Percentiles rank a stretch among this genome's conserved stretches.
Conservation (phyloP, 352 stramenopile genomes). For the Saprolegnia diclina region DNA sequence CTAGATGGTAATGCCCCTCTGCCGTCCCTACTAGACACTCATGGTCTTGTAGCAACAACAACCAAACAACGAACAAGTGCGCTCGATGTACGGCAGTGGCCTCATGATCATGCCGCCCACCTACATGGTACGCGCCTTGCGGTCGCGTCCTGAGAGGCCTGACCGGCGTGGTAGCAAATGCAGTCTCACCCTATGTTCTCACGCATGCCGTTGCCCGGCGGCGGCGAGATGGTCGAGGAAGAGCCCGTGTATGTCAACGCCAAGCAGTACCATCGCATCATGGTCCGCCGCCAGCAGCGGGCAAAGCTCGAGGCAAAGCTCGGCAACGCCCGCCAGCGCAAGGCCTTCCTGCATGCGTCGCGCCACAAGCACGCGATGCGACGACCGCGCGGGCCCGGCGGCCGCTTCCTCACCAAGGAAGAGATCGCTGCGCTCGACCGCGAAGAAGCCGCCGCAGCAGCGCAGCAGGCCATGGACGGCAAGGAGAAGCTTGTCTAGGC, state of each 20-base stretch:
- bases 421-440: conserved; percentile 65
- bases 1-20: conserved; percentile 15
- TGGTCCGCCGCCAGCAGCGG: conserved; percentile 80
- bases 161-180: conserved; percentile 31
- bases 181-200: conserved; percentile 39
- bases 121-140: conserved; percentile 53
- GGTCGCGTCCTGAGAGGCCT: conserved; percentile 22
- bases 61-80: conserved; percentile 76
- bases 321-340: conserved; percentile 66
- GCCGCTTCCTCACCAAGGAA: conserved; percentile 77
- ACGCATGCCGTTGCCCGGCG: conserved; percentile 39
- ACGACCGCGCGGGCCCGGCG: conserved; percentile 69
- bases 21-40: neutral
- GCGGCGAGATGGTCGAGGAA: conserved; percentile 62
- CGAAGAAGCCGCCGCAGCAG: conserved; percentile 19
- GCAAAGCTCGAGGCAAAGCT: conserved; percentile 84
- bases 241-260: conserved; percentile 87
- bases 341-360: conserved; percentile 83
- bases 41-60: conserved; percentile 44
- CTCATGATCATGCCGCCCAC: conserved; percentile 73
- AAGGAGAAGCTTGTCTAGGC: conserved; percentile 27
- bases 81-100: conserved; percentile 67
- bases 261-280: conserved; percentile 88
- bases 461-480: neutral
- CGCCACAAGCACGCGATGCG: conserved; percentile 85